Base-by-base conservation (phyloP, 345 rosid species). In the Physaria fendleri region DNA sequence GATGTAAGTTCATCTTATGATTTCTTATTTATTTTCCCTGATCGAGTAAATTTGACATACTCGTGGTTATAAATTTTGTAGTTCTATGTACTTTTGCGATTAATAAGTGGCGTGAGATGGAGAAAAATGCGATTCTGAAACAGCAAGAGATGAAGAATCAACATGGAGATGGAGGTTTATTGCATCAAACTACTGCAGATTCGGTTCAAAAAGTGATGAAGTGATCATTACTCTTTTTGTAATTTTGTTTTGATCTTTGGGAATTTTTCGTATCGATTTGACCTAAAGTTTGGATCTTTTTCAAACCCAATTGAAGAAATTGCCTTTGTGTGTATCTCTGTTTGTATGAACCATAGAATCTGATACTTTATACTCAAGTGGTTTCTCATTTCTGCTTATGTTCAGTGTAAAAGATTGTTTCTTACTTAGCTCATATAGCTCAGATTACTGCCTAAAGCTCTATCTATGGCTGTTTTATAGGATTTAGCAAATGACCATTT, bases 81-180 rank as follows among this genome's bases (percentile, higher is more conserved):
- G 94, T 88, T 67, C 64, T 88, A 18, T 77, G 78, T 64, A 47
- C 82, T 4, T 61, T 61, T 3, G 94, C 81, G 37, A 81, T 82
- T 73, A 83, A 85, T 69, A 85, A 79, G 61, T 88, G 90, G 88
- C 75, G 80, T 65, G 86, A 85, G 59, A 51, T 80, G 42, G 90
- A 85, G 76, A 65, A 65, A 14, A 82, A 81, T 23, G 66, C 87
- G 55, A 20, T 71, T 12, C 76, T 68, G 59, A 71, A 78, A 48
- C 76, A 71, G 45, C 12, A 75, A 16, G 56, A 76, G 22, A 53
- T 71, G 38, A 56, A 54, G 64, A 60, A 72, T 15, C 64, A 56
- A 39, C 72, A 58, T 57, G 74, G 58, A 59, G 53, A 57, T 12
- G 70, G 11, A 14, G 42, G 4, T 63, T 56, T 67, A 10, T 34